Conservation (phyloP, 2,329 filamentous ascomycete genomes). For the Lachnellula occidentalis region DNA sequence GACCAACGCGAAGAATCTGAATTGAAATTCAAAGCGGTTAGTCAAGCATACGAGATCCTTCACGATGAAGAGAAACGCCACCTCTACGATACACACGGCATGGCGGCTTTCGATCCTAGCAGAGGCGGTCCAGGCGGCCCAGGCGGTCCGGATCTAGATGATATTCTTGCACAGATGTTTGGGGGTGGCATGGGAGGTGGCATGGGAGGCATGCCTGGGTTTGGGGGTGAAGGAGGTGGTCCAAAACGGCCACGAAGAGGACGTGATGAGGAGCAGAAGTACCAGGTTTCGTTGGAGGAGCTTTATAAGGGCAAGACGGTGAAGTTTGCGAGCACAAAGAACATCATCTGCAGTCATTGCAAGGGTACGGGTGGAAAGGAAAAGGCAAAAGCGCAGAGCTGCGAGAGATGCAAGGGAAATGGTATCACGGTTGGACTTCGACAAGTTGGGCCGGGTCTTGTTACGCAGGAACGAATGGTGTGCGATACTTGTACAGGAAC, state of each 20-base stretch:
- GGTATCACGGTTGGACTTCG: slow-evolving; percentile 73
- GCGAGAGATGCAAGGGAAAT: slow-evolving; percentile 76
- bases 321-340: slow-evolving; percentile 93
- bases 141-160: slow-evolving; percentile 81
- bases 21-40: slow-evolving; percentile 85
- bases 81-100: slow-evolving; percentile 89
- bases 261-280: slow-evolving; percentile 80
- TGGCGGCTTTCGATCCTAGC: slow-evolving; percentile 84
- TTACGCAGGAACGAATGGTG: slow-evolving; percentile 71
- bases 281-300: slow-evolving; percentile 87
- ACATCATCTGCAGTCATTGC: slow-evolving; percentile 80
- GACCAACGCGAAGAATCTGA: slow-evolving; percentile 80
- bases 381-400: slow-evolving; percentile 77
- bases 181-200: slow-evolving; percentile 58
- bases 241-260: slow-evolving; percentile 64
- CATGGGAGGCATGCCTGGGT: slow-evolving; percentile 38
- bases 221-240: slow-evolving; percentile 33
- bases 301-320: slow-evolving; percentile 98
- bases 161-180: slow-evolving; percentile 92
- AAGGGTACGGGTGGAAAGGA: slow-evolving; percentile 88
- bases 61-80: slow-evolving; percentile 90
- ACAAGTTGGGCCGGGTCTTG: slow-evolving; percentile 79
- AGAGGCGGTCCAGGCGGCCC: slow-evolving; percentile 55
- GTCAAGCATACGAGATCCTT: slow-evolving; percentile 95
- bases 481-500: slow-evolving; percentile 81